phyloP scores from a whole-genome alignment of 495 filamentous ascomycete genomes.

The Pseudomonodictys pantanalensis region DNA sequence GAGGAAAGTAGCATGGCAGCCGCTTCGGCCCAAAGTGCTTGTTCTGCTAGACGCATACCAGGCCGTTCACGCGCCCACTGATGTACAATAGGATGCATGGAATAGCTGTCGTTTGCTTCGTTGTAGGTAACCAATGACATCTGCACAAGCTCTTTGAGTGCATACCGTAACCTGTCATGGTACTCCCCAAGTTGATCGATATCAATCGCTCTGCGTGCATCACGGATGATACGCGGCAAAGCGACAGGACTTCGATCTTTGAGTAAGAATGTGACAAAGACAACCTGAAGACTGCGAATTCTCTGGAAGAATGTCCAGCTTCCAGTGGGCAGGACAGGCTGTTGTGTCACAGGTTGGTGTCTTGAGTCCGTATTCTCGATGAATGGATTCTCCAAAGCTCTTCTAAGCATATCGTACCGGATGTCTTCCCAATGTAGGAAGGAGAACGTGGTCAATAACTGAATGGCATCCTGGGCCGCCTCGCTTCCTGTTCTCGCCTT shows the following conservation, averaged over 20 bases:
- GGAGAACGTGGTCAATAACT: background rate
- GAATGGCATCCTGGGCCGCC: background rate
- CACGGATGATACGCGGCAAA: conserved; percentile 34
- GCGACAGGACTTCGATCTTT: conserved; percentile 16
- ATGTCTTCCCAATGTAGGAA: conserved; percentile 5
- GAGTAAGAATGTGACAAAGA: background rate
- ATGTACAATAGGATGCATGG: conserved; percentile 46
- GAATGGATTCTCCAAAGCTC: conserved; percentile 6
- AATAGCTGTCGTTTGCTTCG: conserved; percentile 37
- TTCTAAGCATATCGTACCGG: conserved; percentile 7
- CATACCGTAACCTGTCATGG: conserved; percentile 31
- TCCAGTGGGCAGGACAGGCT: too few relatives aligned
- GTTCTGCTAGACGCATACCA: conserved; percentile 36
- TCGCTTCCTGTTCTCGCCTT: background rate
- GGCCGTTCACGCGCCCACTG: conserved; percentile 44
- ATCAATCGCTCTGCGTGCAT: conserved; percentile 4
- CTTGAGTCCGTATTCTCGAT: background rate
- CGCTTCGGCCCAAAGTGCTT: conserved; percentile 44
- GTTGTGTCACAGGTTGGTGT: background rate
- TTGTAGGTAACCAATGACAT: conserved; percentile 39
- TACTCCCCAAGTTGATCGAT: too few relatives aligned
- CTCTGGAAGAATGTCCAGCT: too few relatives aligned
- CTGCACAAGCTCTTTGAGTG: conserved; percentile 35
- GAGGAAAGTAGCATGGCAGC: conserved; percentile 34
- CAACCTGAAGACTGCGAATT: too few relatives aligned